Evolutionary conservation across 805 yeast species (phyloP).

Genomic region (Tanozyma kutaoensis): DNA sequence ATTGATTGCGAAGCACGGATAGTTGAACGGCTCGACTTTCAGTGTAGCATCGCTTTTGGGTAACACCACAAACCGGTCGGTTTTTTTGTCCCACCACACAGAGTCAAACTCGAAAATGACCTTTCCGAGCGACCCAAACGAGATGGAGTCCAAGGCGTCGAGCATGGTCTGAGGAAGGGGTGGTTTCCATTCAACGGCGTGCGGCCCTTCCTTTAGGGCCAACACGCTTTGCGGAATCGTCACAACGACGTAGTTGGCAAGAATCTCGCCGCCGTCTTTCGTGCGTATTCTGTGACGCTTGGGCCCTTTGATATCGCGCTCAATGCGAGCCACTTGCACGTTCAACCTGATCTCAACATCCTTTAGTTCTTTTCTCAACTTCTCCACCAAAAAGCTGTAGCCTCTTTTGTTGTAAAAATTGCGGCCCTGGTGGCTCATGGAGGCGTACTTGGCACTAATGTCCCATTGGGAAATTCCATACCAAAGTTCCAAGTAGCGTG

Average conservation of each 20-base stretch:
- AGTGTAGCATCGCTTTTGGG: slow-evolving; percentile 7
- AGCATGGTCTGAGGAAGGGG: slow-evolving; percentile 32
- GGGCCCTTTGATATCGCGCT: slow-evolving; percentile 8
- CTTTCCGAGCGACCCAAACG: slow-evolving; percentile 63
- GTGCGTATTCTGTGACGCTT: slow-evolving; percentile 6
- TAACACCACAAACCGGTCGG: slow-evolving; percentile 22
- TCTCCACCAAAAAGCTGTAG: slow-evolving; percentile 37
- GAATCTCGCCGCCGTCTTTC: slow-evolving; percentile 12
- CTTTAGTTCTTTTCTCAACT: slow-evolving; percentile 17
- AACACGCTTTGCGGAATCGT: slow-evolving; percentile 71
- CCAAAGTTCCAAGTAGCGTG: slow-evolving; percentile 62
- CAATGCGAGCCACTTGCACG: slow-evolving; percentile 28
- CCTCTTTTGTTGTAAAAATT: slow-evolving; percentile 59
- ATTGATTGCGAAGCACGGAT: slow-evolving; percentile 53
- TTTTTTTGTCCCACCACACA: slow-evolving; percentile 42
- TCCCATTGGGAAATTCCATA: slow-evolving; percentile 59
- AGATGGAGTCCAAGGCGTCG: slow-evolving; percentile 32
- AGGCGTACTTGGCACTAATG: slow-evolving; percentile 55
- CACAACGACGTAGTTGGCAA: slow-evolving; percentile 48
- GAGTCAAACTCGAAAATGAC: slow-evolving; percentile 53
- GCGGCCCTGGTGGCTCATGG: slow-evolving; percentile 66
- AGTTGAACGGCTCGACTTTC: slow-evolving; percentile 34
- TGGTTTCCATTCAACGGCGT: slow-evolving; percentile 34
- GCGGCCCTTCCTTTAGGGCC: slow-evolving; percentile 19
- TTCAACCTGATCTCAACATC: slow-evolving; percentile 21